Base-by-base conservation (phyloP, 441 rosid species). In the Erysimum cheiri region DNA sequence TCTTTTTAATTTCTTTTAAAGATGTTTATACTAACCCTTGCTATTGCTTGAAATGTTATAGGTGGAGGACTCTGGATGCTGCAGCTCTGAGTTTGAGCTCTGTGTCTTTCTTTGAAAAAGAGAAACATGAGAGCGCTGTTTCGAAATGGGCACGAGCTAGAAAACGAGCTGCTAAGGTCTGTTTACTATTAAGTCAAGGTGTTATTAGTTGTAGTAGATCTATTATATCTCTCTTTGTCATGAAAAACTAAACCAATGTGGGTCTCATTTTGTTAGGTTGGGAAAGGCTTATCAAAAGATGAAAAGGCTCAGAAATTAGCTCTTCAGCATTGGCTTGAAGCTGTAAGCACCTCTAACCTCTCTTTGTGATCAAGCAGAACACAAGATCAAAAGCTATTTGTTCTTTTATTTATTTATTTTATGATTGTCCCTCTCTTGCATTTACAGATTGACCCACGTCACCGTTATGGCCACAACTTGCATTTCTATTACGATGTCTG, bases 281-380 rank as follows among this genome's bases (percentile, higher is more conserved):
- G 85, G 35, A 83, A 85, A 77, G 89, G 89, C 44, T 63, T 80
- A 31, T 65, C 80, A 17, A 61, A 66, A 60, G 77, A 85, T 63
- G 81, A 49, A 26, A 78, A 81, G 39, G 89, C 87, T 43, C 78
- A 77, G 57, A 80, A 79, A 64, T 60, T 85, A 72, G 85, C 85
- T 59, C 80, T 83, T n/a, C 85, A 83, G 54, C 85, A 82, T 71
- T 85, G 89, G 87, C 80, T 85, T 60, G 88, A 85, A 79, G 88
- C 83, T 39, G 86, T 82, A 77, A 79, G 80, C 64, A 13, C 40
- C 6, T 3, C 11, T 54, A 19, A 61, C 52, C 31, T 53, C 40
- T 55, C 37, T 67, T 67, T 53, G 11, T 44, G 8, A 22, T 22
- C 24, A 22, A 22, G 44, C 35, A 50, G 15, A 31, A 31, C 63